Evolutionary conservation across 148 eudicot genomes (phyloP), one percentile per base, ranked within the genome.

Genomic region (Camellia lanceoleosa): DNA sequence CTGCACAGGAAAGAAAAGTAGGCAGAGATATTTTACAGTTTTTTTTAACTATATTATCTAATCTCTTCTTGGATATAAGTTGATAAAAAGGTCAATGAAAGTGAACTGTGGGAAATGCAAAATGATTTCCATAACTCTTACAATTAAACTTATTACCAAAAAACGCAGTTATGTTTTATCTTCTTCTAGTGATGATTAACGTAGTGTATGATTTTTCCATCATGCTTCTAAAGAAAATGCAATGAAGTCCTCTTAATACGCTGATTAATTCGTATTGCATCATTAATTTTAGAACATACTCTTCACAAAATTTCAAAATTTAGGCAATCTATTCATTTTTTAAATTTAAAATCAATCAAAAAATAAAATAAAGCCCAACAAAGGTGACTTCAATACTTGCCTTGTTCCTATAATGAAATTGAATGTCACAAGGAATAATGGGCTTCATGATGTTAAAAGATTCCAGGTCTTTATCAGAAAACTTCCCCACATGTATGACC

Each of bases 341-440:
- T 30, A 30, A 30, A 30, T 30, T 30, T 30, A 30, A 30, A 30
- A 30, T 30, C 38, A 30, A 20, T 72, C 3, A 2, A 51, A 2
- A 66, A 77, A 59, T 58, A 3, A 23, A 75, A 60, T 19, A 60
- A 55, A 3, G 46, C 7, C 2, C 20, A 20, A 58, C 49, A 51
- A 51, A 2, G 69, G 38, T 14, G 23, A 66, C 12, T 14, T 4
- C 23, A 43, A n/a, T 43, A 51, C 83, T 67, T 56, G 92, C 99
- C 97, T 96, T 96, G 85, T 96, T 96, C 78, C 99, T 89, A 81
- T 96, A 96, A 82, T 93, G 92, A 84, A 92, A 96, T 82, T 96
- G 99, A 74, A 83, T 88, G 63, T 86, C 94, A 86, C 99, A 96
- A 19, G 97, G 94, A 84, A 96, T 88, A 85, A 96, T 96, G 77